Base-by-base conservation (phyloP, 78 protist species). In the Planoprotostelium fungivorum region DNA sequence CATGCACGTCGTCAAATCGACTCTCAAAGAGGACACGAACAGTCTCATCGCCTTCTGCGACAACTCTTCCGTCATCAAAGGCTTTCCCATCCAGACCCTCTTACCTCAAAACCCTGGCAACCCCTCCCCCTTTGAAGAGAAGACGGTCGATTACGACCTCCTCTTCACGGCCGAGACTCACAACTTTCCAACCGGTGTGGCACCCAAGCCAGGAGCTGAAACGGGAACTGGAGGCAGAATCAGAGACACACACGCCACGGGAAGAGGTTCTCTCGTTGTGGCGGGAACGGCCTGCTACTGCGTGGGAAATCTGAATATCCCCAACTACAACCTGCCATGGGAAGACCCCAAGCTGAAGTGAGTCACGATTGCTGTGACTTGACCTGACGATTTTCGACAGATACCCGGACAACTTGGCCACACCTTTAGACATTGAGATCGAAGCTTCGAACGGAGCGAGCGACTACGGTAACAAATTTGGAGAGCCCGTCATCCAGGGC, bases 91-190 rank as follows among this genome's bases (percentile, higher is more conserved):
- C 51, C 0, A 0, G n/a, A 36, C 84, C 34, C 37, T 95, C 89
- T 0, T 73, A n/a, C 91, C 94, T 0, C 1, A 34, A 10, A 34
- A 0, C 91, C 86, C 63, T 1, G 73, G 85, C 16, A 84, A 16
- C 9, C 39, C 89, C 36, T 0, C 83, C 89, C 29, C 38, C 5
- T 35, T 84, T 37, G 38, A 1, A 38, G 84, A 84, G 38, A n/a
- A 5, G 37, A 35, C 0, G 83, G 94, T 91, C 73, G 35, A 23
- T 29, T 29, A 10, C 36, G 93, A 95, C 91, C 88, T 95, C 51
- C 85, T 97, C 34, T 94, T 94, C 90, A 98, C 97, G 28, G 99
- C 97, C 63, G 99, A 98, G 93, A 98, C 99, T 35, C 99, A 98
- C 96, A 98, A 98, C 94, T 91, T 92, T 91, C 99, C 99, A 36